phyloP scores from a whole-genome alignment of 805 yeast genomes.

The Candida dajiaensis region DNA sequence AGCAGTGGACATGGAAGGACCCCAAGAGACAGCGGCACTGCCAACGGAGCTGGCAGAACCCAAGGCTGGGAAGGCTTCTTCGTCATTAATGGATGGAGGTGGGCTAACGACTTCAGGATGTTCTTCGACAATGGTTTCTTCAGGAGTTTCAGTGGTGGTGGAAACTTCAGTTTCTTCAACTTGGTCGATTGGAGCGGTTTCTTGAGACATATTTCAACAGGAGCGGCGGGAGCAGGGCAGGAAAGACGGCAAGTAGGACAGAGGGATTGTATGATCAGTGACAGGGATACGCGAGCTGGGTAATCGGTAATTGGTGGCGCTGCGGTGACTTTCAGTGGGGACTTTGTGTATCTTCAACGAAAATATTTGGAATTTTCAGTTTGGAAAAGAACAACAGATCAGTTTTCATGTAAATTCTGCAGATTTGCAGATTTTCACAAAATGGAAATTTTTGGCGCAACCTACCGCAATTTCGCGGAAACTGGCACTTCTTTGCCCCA shows the following conservation, averaged over 20 bases:
- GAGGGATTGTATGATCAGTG: neutral
- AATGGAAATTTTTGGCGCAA: neutral
- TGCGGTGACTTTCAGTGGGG: neutral
- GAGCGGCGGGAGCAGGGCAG: neutral
- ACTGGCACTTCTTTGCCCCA: neutral
- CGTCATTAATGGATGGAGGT: constrained; percentile 42
- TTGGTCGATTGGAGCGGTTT: constrained; percentile 1
- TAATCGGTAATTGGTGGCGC: neutral
- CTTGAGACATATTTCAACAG: constrained; percentile 5
- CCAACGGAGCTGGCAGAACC: constrained; percentile 33
- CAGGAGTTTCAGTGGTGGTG: constrained; percentile 1
- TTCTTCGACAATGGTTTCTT: constrained; percentile 1
- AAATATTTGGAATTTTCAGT: neutral
- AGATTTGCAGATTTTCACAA: too few relatives aligned
- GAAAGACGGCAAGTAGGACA: neutral
- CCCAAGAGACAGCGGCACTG: constrained; percentile 30
- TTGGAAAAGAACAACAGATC: neutral
- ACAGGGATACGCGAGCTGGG: neutral
- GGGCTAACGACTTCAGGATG: constrained; percentile 7
- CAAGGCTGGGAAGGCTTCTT: constrained; percentile 59
- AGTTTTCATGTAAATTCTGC: neutral
- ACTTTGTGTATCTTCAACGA: neutral
- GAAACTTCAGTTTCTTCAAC: constrained; percentile 1
- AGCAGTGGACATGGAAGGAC: constrained; percentile 31
- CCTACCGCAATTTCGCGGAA: too few relatives aligned